Conservation (phyloP, 2,329 filamentous ascomycete species). For the Trichoderma lentiforme region DNA sequence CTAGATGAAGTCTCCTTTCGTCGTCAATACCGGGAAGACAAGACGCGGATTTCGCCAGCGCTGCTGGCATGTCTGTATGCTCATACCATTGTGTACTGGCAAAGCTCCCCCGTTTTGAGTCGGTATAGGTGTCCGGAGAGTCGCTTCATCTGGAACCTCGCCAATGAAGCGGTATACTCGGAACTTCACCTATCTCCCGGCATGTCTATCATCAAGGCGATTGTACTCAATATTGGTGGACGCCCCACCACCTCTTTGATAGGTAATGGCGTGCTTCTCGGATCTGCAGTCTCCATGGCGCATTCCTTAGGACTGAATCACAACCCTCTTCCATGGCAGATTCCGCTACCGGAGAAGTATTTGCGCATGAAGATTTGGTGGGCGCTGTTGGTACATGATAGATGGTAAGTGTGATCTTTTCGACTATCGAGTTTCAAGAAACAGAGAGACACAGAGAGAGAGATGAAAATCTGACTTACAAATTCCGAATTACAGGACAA, state of each 20-base stretch:
- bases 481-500: conserved; percentile 37
- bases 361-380: conserved; percentile 55
- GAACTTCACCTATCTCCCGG: conserved; percentile 58
- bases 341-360: conserved; percentile 48
- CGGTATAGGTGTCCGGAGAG: conserved; percentile 52
- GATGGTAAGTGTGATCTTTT: conserved; percentile 39
- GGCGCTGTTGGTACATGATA: conserved; percentile 52
- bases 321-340: conserved; percentile 50
- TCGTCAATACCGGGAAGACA: conserved; percentile 42
- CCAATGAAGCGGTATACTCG: conserved; percentile 56
- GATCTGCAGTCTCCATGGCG: conserved; percentile 49
- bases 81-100: conserved; percentile 57
- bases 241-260: conserved; percentile 59
- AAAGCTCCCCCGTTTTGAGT: conserved; percentile 42
- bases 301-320: conserved; percentile 55
- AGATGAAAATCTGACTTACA: neutral
- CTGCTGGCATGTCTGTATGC: conserved; percentile 57
- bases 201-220: conserved; percentile 55
- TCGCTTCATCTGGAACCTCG: conserved; percentile 61
- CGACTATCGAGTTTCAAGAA: neutral
- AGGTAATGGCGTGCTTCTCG: conserved; percentile 52
- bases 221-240: conserved; percentile 57
- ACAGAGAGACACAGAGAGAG: neutral
- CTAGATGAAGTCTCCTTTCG: conserved; percentile 55
- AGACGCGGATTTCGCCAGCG: conserved; percentile 52